Evolutionary conservation across 352 stramenopile genomes (phyloP), one percentile per base, ranked within the genome.

Genomic region (Pythium angustatum): DNA sequence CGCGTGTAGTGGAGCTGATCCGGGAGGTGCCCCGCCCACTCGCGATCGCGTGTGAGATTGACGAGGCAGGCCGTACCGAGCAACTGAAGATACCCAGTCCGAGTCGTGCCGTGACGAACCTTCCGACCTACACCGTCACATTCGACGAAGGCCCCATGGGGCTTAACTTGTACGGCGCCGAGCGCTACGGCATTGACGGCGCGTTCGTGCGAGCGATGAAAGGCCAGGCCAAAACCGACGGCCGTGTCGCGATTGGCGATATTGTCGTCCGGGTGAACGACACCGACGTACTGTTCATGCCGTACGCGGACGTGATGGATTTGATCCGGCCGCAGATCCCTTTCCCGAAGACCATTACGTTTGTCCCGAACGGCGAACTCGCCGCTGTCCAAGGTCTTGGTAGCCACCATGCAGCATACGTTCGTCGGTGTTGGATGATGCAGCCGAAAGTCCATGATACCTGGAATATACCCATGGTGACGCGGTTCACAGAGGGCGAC

Each of bases 181-280:
- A 85, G n/a, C 84, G 86, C 11, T 93, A 91, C 65, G 85, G 83
- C 56, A 91, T 93, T 61, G 81, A 90, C 30, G 86, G 86, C 51
- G 84, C 84, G 0, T 81, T 93, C 17, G 82, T 94, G 51, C 81
- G 83, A 17, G 86, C 84, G 27, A 40, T 93, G 15, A 94, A 93
- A 59, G 86, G 86, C 10, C 84, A 92, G 66, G 86, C 86, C 34
- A 90, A 90, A 67, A 90, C 74, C 4, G 92, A 73, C 44, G 84
- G 83, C 34, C 86, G 88, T 73, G 93, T 94, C 77, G 82, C 76
- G 17, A 67, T 93, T 14, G 84, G 84, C 47, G 84, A 95, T 69
- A 93, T 93, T 57, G 79, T 93, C 41, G 92, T 87, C 72, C 91
- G 91, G 64, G 86, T 93, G 44, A 92, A 92, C 63, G 84, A 90